Evolutionary conservation across 177 flowering plant genomes (phyloP).

Genomic region (Vitis hybrid): DNA sequence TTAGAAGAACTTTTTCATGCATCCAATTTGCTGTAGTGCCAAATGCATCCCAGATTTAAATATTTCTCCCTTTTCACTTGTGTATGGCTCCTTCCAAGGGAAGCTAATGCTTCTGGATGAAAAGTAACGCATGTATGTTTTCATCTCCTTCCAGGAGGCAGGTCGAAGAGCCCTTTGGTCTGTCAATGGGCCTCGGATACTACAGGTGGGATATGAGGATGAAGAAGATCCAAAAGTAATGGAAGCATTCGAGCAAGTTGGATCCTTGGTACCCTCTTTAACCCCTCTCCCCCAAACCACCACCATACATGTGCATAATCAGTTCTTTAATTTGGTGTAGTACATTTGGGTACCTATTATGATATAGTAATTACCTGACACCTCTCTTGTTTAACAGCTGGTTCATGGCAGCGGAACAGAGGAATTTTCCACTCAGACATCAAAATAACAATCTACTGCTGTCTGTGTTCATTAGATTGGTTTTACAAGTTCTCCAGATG

Average conservation of each 20-base stretch:
- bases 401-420: conserved; percentile 44
- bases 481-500: neutral
- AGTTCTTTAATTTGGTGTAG: neutral
- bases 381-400: conserved; percentile 42
- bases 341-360: neutral
- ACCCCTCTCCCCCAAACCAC: neutral
- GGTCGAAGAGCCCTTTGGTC: conserved; percentile 97
- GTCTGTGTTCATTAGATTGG: neutral
- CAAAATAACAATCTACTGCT: conserved; percentile 12
- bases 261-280: conserved; percentile 64
- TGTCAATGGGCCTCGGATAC: conserved; percentile 80
- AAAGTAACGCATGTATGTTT: neutral
- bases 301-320: neutral
- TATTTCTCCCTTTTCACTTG: no score
- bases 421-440: conserved; percentile 29
- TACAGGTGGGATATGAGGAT: conserved; percentile 89
- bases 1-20: no score
- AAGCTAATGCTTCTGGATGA: neutral
- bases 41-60: no score
- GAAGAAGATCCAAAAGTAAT: conserved; percentile 91
- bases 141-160: conserved; percentile 57
- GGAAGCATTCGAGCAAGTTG: conserved; percentile 90
- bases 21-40: no score
- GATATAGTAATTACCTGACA: neutral
- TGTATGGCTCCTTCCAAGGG: neutral